Base-by-base conservation (phyloP, 2,329 filamentous ascomycete species). In the Ophiocordyceps camponoti-floridani region DNA sequence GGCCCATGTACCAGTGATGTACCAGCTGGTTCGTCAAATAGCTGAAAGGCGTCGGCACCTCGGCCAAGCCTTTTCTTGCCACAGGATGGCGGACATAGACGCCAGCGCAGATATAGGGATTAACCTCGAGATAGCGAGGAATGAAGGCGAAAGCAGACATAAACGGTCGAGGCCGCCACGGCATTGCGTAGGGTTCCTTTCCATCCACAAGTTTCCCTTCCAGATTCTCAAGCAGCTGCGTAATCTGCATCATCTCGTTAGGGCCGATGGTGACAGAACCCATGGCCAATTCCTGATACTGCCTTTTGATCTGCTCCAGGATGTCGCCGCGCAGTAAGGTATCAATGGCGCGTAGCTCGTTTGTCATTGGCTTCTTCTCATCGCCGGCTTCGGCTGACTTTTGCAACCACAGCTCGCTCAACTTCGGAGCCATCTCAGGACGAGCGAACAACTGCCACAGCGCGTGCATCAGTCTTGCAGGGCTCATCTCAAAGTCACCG, bases 71-170 rank as follows among this genome's bases (percentile, higher is more conserved):
- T 3, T 81, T 81, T 48, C 88, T 73, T 26, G 86, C 91, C 40
- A 96, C 89, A 0, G 91, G 91, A 67, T 98, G 89, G 47, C 91
- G 75, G 49, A 98, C 67, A 62, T 98, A 98, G 38, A 98, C 87
- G 11, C 91, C 91, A 1, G 88, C 82, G 64, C 91, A 98, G 55
- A 96, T 83, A 57, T 88, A 93, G 62, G 94, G 91, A 69, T 96
- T 95, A 54, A 98, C 91, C 66, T 98, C 93, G 48, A 98, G 75
- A 62, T 96, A 98, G 45, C 84, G 72, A 11, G 91, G 91, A 52
- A 98, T 87, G 63, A 94, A 95, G 23, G 88, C 87, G 63, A 98
- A 98, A 0, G 88, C 79, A 44, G 76, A 72, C 84, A 98, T 93
- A 63, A 76, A 96, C 44, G 82, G 73, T 46, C 87, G 74, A 12